Percentiles rank a stretch among this genome's conserved stretches.
Evolutionary conservation across 2,329 filamentous ascomycete genomes (phyloP).

Genomic region (Nemania sp.): DNA sequence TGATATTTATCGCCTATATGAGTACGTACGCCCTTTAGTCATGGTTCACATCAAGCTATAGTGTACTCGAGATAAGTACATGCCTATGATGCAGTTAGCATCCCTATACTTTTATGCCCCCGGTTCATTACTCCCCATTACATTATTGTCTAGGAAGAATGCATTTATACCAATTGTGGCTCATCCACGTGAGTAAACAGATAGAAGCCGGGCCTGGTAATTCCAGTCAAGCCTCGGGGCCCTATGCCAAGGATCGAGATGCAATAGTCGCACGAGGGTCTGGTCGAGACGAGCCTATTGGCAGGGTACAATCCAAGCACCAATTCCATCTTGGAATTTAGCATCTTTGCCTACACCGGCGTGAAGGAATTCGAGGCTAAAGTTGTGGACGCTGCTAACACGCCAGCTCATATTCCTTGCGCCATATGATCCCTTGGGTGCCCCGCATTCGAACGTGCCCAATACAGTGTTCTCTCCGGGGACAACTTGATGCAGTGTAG

Average conservation of each 20-base stretch:
- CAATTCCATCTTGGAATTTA: constrained; percentile 37
- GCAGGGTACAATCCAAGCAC: constrained; percentile 38
- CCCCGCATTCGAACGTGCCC: constrained; percentile 38
- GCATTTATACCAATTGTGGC: constrained; percentile 18
- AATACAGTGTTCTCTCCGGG: constrained; percentile 35
- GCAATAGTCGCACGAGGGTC: not conserved
- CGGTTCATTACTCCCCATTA: constrained; percentile 22
- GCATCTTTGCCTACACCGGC: constrained; percentile 35
- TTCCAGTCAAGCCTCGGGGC: not conserved
- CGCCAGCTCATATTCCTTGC: constrained; percentile 34
- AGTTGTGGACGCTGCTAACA: constrained; percentile 35
- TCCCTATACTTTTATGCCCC: constrained; percentile 1
- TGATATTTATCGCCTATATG: constrained; percentile 13
- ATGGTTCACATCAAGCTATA: not conserved
- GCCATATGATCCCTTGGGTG: constrained; percentile 10
- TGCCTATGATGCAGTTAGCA: not conserved
- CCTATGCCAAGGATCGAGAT: constrained; percentile 14
- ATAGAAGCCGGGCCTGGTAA: not conserved
- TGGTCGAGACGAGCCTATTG: constrained; percentile 18
- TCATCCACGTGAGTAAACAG: constrained; percentile 7
- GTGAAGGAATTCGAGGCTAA: constrained; percentile 37
- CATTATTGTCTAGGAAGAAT: constrained; percentile 14
- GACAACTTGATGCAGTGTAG: constrained; percentile 36
- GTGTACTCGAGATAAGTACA: constrained; percentile 6
- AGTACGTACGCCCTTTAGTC: constrained; percentile 1